Evolutionary conservation across 2,329 filamentous ascomycete species (phyloP), one percentile per base, ranked within the genome.

Genomic region (Alternaria brassicicola): DNA sequence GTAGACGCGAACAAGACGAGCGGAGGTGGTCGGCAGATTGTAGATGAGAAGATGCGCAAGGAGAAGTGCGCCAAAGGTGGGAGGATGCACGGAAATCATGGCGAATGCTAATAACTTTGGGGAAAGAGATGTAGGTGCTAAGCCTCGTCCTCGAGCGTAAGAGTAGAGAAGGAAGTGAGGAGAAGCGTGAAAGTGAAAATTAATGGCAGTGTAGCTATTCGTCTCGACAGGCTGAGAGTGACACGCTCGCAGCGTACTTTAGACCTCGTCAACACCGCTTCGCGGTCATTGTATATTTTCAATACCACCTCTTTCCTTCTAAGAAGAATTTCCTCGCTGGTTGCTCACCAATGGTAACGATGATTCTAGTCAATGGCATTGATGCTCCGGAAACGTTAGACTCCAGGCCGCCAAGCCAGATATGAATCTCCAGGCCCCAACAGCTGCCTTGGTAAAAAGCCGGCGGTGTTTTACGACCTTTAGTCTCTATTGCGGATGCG

Each of bases 241-340:
- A 26, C 1, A 26, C 5, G 25, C 1, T 3, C 25, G n/a, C n/a
- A n/a, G n/a, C n/a, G n/a, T n/a, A n/a, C n/a, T n/a, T 12, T 10
- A 21, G 13, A 3, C n/a, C 0, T 38, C 10, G 17, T 12, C 10
- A 21, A 13, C 12, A 17, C n/a, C 6, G 35, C 35, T 9, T n/a
- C 13, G n/a, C 35, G 19, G 6, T 17, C n/a, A 19, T 2, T 2
- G 8, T 4, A 3, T 6, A 17, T 6, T 36, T 19, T 1, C 0
- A 12, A 10, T 36, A 10, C 35, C 4, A 21, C 4, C 0, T 5
- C 21, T 1, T 1, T 0, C 4, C 2, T 38, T 12, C 4, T 21
- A 10, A 3, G 10, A 21, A 6, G 17, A 21, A 21, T 10, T 0
- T 1, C 4, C 6, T 4, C 3, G 17, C 6, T 0, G 0, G 9